Percentiles rank a stretch among this genome's conserved stretches.
phyloP scores from a whole-genome alignment of 2,329 filamentous ascomycete species.

The Aspergillus fijiensis region DNA sequence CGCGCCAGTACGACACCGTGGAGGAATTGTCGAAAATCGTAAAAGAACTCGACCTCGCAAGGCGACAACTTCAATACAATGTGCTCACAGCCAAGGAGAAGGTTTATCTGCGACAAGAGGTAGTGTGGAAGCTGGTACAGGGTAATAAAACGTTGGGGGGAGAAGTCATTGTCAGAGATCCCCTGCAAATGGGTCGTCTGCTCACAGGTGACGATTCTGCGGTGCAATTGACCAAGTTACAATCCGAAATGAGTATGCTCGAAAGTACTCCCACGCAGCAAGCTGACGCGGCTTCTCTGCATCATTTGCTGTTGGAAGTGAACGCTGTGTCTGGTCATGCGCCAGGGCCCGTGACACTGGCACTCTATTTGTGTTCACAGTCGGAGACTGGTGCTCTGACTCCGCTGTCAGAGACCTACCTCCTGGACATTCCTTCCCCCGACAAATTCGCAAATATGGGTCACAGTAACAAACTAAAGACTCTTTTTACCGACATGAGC shows the following conservation, averaged over 20 bases:
- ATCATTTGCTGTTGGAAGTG: conserved; percentile 83
- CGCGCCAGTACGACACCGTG: conserved; percentile 75
- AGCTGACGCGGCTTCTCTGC: conserved; percentile 65
- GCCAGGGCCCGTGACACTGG: conserved; percentile 71
- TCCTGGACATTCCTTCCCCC: conserved; percentile 72
- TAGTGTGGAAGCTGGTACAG: conserved; percentile 90
- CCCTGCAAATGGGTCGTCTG: conserved; percentile 76
- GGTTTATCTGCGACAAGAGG: conserved; percentile 75
- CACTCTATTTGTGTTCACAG: conserved; percentile 75
- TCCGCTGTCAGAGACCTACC: conserved; percentile 79
- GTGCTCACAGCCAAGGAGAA: conserved; percentile 87
- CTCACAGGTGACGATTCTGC: conserved; percentile 91
- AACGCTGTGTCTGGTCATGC: conserved; percentile 77
- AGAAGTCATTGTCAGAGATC: conserved; percentile 92
- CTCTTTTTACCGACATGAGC: conserved; percentile 83
- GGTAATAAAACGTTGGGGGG: conserved; percentile 93
- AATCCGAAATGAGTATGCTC: conserved; percentile 93
- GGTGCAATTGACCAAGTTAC: conserved; percentile 83
- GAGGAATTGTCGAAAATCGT: conserved; percentile 81
- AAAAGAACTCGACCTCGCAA: conserved; percentile 75
- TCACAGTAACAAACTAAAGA: conserved; percentile 70
- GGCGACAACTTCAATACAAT: conserved; percentile 89
- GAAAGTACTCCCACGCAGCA: conserved; percentile 72
- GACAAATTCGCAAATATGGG: conserved; percentile 67
- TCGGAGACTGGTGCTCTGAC: conserved; percentile 61